These are phyloP conservation scores for Pythium dissotocum DNA, from an alignment of 352 stramenopile species.

Conservation along the genomic window DNA sequence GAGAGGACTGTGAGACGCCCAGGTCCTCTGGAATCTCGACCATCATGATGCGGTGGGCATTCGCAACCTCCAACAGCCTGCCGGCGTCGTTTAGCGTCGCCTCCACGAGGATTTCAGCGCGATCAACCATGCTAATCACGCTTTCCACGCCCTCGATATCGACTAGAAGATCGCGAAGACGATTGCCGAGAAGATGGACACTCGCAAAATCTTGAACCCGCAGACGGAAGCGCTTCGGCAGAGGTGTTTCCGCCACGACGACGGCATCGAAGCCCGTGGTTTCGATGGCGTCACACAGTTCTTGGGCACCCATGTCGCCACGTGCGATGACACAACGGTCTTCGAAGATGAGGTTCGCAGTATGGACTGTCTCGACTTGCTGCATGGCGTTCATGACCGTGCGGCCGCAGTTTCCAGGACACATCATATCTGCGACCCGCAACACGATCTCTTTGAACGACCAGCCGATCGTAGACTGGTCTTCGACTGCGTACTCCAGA, in stretches of 20 bases:
- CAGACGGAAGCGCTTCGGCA: conserved; percentile 58
- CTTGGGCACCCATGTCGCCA: conserved; percentile 42
- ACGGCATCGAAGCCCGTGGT: conserved; percentile 65
- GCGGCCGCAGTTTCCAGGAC: conserved; percentile 69
- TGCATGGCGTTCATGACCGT: conserved; percentile 65
- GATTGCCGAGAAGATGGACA: conserved; percentile 17
- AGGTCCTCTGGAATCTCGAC: conserved; percentile 47
- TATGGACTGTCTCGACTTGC: conserved; percentile 46
- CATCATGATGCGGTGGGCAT: conserved; percentile 47
- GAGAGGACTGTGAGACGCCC: conserved; percentile 2
- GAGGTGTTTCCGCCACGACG: conserved; percentile 37
- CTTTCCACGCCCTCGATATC: conserved; percentile 71
- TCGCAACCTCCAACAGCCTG: conserved; percentile 40
- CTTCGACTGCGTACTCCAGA: conserved; percentile 39
- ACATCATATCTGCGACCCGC: conserved; percentile 81
- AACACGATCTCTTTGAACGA: conserved; percentile 65
- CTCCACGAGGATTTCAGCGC: conserved; percentile 57
- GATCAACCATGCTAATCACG: conserved; percentile 55
- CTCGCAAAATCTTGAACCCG: conserved; percentile 42
- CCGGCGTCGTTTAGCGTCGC: conserved; percentile 48
- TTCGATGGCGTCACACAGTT: conserved; percentile 43
- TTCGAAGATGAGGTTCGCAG: conserved; percentile 58
- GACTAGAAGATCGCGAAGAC: conserved; percentile 26
- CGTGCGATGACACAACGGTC: conserved; percentile 55
- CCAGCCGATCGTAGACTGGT: conserved; percentile 45